phyloP scores from a whole-genome alignment of 192 early-diverging fungal species.

The Dissophora globulifera region DNA sequence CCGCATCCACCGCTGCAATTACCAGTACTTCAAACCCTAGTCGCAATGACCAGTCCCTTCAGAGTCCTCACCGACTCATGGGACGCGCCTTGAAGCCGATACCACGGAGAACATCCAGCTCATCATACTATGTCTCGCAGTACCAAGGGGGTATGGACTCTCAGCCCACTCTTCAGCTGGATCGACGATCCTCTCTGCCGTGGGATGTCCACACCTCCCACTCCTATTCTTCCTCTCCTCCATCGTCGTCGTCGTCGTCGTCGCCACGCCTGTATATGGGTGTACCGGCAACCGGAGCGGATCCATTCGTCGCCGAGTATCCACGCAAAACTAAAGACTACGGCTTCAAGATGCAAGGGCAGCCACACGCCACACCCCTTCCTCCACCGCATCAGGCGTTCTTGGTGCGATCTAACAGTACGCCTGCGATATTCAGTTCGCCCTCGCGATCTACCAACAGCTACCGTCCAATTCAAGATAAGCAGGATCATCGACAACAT shows the following conservation, averaged over 20 bases:
- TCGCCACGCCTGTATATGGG: too few relatives aligned
- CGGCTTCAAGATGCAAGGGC: neutral
- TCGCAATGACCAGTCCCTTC: neutral
- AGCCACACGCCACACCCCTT: neutral
- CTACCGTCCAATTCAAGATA: neutral
- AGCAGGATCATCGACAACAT: neutral
- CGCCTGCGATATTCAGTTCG: constrained; percentile 21
- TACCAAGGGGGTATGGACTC: neutral
- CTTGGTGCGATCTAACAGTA: constrained; percentile 24
- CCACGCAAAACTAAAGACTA: neutral
- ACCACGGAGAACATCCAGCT: constrained; percentile 3
- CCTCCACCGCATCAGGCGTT: too few relatives aligned
- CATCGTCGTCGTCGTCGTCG: too few relatives aligned
- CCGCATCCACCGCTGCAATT: too few relatives aligned
- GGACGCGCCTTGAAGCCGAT: constrained; percentile 5
- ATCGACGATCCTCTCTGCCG: constrained; percentile 25
- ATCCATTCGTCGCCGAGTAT: neutral
- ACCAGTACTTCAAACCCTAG: too few relatives aligned
- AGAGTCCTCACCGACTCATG: neutral
- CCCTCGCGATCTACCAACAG: neutral
- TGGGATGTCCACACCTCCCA: constrained; percentile 20
- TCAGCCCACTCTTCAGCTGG: neutral
- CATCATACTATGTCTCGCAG: neutral
- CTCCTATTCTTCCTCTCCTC: neutral
- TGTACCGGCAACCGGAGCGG: too few relatives aligned